Evolutionary conservation across 306 rosid species (phyloP), one percentile per base, ranked within the genome.

Genomic region (Inga laurina): DNA sequence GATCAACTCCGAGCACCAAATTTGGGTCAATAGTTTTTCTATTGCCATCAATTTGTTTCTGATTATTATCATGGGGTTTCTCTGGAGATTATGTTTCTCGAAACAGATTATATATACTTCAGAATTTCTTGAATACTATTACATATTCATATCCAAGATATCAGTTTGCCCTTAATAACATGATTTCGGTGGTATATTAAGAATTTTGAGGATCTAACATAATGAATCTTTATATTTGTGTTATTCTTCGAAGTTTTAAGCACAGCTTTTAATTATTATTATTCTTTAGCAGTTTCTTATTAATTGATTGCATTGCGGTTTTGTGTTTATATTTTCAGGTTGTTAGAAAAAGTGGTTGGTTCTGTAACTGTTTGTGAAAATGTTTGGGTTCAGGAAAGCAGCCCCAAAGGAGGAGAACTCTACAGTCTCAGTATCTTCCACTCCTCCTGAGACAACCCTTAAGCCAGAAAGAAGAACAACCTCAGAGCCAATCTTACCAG

Each of bases 381-480:
- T 87, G 96, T 92, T 90, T 75, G 94, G 99, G 77, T 94, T 88
- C 57, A 75, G 70, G 86, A 97, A 88, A 89, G 80, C 92, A 30
- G 86, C 94, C 24, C 87, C 82, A 51, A 90, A 79, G 35, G 34
- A 75, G 18, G 18, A n/a, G 6, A 39, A 8, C 32, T 82, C 82
- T 37, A 35, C 91, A 15, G 92, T 77, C 39, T 16, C 18, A n/a
- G 70, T 34, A 65, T 65, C 84, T 32, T 88, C 89, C 71, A 30
- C 85, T 0, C 91, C 85, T 0, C 37, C 85, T 43, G 83, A 76
- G 74, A 78, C 87, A 75, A 74, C 80, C 56, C 75, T 74, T 9
- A 88, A 51, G 16, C 87, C 91, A 5, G 89, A 87, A 0, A 88
- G 91, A 80, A 79, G 94, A 90, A 88, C 99, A 19, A 16, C 91